Base-by-base conservation (phyloP, 1,284 basidiomycete genomes). In the Microbotryomycetes sp. region DNA sequence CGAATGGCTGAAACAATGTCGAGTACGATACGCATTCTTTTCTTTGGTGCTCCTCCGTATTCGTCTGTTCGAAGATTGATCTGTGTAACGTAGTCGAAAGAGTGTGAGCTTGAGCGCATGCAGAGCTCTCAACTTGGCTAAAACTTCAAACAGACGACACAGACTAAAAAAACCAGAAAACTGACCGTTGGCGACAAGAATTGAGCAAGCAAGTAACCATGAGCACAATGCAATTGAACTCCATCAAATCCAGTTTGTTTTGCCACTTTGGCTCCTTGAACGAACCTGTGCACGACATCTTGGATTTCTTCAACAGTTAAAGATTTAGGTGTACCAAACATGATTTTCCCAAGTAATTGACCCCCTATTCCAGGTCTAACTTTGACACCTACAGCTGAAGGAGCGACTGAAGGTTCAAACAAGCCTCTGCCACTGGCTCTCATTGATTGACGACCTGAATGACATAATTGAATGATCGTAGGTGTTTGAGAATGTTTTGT, bases 361-460 rank as follows among this genome's bases (percentile, higher is more conserved):
- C 82, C 79, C 5, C 82, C 23, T 0, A 77, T 26, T 28, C 75
- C 60, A 53, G 74, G 49, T 59, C 83, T 80, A 62, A 59, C 50
- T 6, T 42, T 30, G 28, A 92, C 75, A 4, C 81, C 80, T 22
- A 88, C 75, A 4, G 86, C 72, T 66, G 87, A 89, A 0, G 92
- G 89, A 0, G 85, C 89, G 4, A 89, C 73, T 0, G 92, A 84
- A 2, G 82, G 77, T 15, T 78, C 70, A 71, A 84, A 83, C 12
- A 81, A 79, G 22, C 70, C 69, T 19, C 89, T 82, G 6, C 89
- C 89, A 6, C 86, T 72, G 53, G 89, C 66, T 63, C 86, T 86
- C 32, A 83, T 79, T 9, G 89, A 90, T 75, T 97, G 93, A 25
- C 93, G 82, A 3, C 93, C 93, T 0, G 84, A 78, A 73, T 97